These are phyloP conservation scores for Syzygium aqueum DNA, from an alignment of 345 rosid genomes.

Conservation along the genomic window DNA sequence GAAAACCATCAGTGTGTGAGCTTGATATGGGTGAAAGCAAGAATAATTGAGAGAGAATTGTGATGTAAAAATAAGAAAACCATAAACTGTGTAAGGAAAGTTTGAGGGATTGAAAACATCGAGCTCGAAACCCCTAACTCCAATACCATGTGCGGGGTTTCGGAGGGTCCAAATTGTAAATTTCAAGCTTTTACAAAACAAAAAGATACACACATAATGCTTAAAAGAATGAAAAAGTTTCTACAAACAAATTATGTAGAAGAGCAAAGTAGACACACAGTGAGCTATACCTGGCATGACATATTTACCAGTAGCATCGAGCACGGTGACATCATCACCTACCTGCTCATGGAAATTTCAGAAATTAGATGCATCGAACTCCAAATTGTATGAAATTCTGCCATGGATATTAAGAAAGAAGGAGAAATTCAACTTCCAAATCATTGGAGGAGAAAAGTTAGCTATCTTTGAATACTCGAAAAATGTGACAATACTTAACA, in stretches of 20 bases:
- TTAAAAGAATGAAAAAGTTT: neutral
- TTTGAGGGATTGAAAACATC: neutral
- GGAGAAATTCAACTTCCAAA: neutral
- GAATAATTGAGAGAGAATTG: neutral
- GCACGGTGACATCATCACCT: conserved; percentile 70
- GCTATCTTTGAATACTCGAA: neutral
- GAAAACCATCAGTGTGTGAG: neutral
- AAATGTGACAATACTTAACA: neutral
- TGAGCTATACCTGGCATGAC: conserved; percentile 81
- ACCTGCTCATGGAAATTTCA: conserved; percentile 30
- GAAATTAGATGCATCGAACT: neutral
- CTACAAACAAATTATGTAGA: neutral
- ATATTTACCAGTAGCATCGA: conserved; percentile 89
- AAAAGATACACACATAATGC: neutral
- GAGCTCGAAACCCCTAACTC: neutral
- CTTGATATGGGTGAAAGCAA: neutral
- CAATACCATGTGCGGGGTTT: neutral
- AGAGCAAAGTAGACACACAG: neutral
- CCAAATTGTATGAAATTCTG: neutral
- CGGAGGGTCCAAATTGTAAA: neutral
- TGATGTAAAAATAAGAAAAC: neutral
- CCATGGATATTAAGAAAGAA: neutral
- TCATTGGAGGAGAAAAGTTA: neutral
- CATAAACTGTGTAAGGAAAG: neutral
- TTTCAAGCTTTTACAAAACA: neutral